Evolutionary conservation across 192 early-diverging fungal species (phyloP).

Genomic region (Phlyctochytrium arcticum): DNA sequence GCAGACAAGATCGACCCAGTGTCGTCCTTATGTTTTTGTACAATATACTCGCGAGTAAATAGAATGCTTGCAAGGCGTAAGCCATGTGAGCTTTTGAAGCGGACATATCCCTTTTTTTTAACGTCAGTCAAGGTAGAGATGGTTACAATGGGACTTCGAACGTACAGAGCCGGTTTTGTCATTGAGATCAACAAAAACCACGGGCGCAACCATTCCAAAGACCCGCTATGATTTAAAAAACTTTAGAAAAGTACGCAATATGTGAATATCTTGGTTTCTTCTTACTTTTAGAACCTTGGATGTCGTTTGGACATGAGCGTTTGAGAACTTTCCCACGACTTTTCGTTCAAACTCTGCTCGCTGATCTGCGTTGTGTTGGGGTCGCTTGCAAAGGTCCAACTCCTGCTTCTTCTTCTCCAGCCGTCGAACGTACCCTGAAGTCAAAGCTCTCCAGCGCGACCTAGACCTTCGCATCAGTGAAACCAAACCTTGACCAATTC

Average conservation of each 20-base stretch:
- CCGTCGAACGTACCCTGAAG: conserved; percentile 17
- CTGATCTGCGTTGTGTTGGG: background rate
- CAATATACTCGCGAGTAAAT: conserved; percentile 23
- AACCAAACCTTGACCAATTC: no score
- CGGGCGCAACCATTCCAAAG: conserved; percentile 36
- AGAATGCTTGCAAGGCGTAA: conserved; percentile 12
- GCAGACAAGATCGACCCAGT: conserved; percentile 18
- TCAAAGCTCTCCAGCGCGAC: conserved; percentile 14
- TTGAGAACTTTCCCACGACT: conserved; percentile 19
- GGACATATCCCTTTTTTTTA: conserved; percentile 21
- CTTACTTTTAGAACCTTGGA: conserved; percentile 24
- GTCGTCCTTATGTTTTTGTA: conserved; percentile 27
- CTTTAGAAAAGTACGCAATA: background rate
- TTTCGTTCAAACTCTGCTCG: conserved; percentile 19
- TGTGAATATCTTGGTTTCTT: background rate
- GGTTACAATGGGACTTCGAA: background rate
- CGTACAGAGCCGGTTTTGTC: conserved; percentile 4
- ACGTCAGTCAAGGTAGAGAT: background rate
- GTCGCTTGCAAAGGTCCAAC: background rate
- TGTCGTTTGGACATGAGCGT: conserved; percentile 17
- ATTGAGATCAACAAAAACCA: conserved; percentile 27
- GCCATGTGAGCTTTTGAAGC: conserved; percentile 31
- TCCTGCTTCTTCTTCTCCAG: background rate
- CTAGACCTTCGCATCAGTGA: background rate
- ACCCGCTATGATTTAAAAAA: conserved; percentile 12